phyloP scores from a whole-genome alignment of 305 asterid genomes.

The Fraxinus floribunda region DNA sequence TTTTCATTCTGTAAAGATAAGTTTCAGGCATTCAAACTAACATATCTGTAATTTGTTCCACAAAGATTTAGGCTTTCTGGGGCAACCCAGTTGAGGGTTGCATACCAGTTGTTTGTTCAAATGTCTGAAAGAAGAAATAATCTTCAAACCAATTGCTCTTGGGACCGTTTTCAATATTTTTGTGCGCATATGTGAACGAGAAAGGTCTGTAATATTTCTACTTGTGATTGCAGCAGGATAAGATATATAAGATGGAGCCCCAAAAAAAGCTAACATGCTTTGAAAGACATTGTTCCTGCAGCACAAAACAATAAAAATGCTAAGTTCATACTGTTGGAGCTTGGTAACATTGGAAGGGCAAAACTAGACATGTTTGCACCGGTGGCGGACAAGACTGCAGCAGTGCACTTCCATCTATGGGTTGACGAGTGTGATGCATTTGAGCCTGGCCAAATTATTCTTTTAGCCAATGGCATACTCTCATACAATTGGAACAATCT shows the following conservation, averaged over 20 bases:
- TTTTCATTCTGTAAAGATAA: background rate
- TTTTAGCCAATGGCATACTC: too few relatives aligned
- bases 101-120: constrained; percentile 13
- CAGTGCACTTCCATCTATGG: too few relatives aligned
- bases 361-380: constrained; percentile 49
- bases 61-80: background rate
- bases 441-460: too few relatives aligned
- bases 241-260: constrained; percentile 18
- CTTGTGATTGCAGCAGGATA: background rate
- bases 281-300: constrained; percentile 50
- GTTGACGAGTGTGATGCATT: too few relatives aligned
- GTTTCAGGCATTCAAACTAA: background rate
- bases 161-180: background rate
- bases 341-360: constrained; percentile 40
- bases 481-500: too few relatives aligned
- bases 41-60: background rate
- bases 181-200: background rate
- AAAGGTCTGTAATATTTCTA: background rate
- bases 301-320: constrained; percentile 59
- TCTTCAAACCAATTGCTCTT: background rate
- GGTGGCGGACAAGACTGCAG: constrained; percentile 77
- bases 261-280: constrained; percentile 30
- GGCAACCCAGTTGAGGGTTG: background rate
- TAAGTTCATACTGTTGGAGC: constrained; percentile 54
- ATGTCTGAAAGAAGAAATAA: background rate